phyloP scores from a whole-genome alignment of 1,284 basidiomycete species.

The Papiliotrema laurentii region DNA sequence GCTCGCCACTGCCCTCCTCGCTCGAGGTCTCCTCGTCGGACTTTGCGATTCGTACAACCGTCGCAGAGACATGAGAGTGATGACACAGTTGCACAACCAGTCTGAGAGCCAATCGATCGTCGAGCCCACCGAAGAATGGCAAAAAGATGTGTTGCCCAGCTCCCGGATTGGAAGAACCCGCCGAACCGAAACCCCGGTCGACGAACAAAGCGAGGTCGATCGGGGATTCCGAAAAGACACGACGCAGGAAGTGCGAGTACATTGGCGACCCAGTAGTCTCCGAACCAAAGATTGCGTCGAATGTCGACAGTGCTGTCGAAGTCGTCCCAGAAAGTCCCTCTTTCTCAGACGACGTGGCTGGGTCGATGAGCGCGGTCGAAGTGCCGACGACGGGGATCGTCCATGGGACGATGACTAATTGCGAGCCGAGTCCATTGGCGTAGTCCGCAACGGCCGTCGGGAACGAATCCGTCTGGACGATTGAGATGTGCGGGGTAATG shows the following conservation, averaged over 20 bases:
- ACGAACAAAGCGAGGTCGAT: slow-evolving; percentile 76
- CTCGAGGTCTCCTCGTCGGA: slow-evolving; percentile 38
- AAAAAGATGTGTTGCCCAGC: slow-evolving; percentile 66
- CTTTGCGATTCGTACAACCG: slow-evolving; percentile 58
- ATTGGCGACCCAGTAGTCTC: slow-evolving; percentile 47
- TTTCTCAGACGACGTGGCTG: slow-evolving; percentile 11
- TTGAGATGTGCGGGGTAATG: slow-evolving; percentile 59
- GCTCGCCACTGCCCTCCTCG: slow-evolving; percentile 16
- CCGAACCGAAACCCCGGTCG: slow-evolving; percentile 57
- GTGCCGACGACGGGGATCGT: slow-evolving; percentile 41
- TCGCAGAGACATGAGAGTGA: slow-evolving; percentile 61
- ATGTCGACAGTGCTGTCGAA: slow-evolving; percentile 23
- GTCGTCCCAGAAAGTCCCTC: slow-evolving; percentile 10
- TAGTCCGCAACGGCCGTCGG: slow-evolving; percentile 63
- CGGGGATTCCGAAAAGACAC: slow-evolving; percentile 62
- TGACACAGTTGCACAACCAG: slow-evolving; percentile 73
- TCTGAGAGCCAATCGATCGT: slow-evolving; percentile 76
- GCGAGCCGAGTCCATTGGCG: slow-evolving; percentile 57
- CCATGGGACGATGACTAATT: slow-evolving; percentile 84
- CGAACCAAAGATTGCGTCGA: slow-evolving; percentile 41
- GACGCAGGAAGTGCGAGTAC: slow-evolving; percentile 74
- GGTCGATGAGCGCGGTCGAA: slow-evolving; percentile 55
- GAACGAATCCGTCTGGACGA: slow-evolving; percentile 69
- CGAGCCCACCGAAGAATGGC: slow-evolving; percentile 87
- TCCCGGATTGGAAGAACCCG: slow-evolving; percentile 29